A percentile compares a stretch with the other conserved stretches of the same genome.
These are phyloP conservation scores for Dictyostelium purpureum DNA, from an alignment of 78 protist genomes.

Conservation along the genomic window DNA sequence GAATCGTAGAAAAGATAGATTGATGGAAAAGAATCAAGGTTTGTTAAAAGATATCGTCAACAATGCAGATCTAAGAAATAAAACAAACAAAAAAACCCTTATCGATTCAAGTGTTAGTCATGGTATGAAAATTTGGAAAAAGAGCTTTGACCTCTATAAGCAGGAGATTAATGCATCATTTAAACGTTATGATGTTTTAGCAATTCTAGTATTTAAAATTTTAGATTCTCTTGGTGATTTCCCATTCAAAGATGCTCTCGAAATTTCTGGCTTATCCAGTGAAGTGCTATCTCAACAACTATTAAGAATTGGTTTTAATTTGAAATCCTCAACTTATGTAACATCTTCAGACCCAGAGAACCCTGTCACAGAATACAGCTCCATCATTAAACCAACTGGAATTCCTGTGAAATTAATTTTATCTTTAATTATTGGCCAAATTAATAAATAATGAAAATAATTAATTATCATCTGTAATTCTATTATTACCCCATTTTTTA, in stretches of 20 bases:
- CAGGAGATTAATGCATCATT: constrained; percentile 9
- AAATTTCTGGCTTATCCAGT: background rate
- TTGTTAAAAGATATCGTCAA: constrained; percentile 56
- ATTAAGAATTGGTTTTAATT: constrained; percentile 42
- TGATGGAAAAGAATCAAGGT: constrained; percentile 25
- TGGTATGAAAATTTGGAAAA: constrained; percentile 69
- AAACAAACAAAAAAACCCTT: background rate
- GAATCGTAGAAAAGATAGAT: constrained; percentile 27
- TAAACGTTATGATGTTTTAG: constrained; percentile 9
- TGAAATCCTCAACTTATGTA: constrained; percentile 36
- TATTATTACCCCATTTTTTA: no score
- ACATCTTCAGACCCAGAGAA: background rate
- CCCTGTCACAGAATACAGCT: background rate
- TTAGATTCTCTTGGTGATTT: constrained; percentile 52
- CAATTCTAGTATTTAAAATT: constrained; percentile 5
- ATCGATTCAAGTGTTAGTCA: constrained; percentile 15
- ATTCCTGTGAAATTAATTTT: constrained; percentile 51
- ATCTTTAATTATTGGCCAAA: background rate
- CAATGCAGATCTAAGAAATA: constrained; percentile 15
- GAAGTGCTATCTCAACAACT: constrained; percentile 21
- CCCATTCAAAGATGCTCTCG: constrained; percentile 64
- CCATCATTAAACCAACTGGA: constrained; percentile 61
- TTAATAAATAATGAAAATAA: background rate
- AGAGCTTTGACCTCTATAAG: constrained; percentile 38
- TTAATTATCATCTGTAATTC: no score